Percentiles rank a stretch among this genome's conserved stretches.
Evolutionary conservation across 2,329 filamentous ascomycete genomes (phyloP).

Genomic region (Cladosporium sp.): DNA sequence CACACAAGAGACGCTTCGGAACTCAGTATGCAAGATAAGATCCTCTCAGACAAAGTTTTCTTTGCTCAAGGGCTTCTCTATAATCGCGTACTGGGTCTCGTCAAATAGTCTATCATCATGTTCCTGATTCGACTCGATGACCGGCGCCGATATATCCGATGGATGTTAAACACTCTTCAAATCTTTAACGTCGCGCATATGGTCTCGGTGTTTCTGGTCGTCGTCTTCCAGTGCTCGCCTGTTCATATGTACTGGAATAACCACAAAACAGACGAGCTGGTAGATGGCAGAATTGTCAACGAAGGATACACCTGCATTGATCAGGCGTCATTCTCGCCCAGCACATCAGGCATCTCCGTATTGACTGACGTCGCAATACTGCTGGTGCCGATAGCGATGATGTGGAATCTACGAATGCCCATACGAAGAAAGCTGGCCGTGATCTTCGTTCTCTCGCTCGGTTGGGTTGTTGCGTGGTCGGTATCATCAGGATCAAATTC

Average conservation of each 20-base stretch:
- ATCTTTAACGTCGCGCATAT: conserved; percentile 38
- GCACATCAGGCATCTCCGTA: conserved; percentile 38
- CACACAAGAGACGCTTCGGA: not conserved
- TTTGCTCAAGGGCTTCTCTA: conserved; percentile 35
- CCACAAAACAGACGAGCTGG: conserved; percentile 23
- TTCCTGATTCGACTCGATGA: conserved; percentile 42
- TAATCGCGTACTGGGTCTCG: conserved; percentile 39
- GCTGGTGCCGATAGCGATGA: conserved; percentile 43
- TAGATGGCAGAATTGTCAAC: conserved; percentile 30
- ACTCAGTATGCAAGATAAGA: conserved; percentile 1
- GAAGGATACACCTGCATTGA: conserved; percentile 36
- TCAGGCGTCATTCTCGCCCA: conserved; percentile 36
- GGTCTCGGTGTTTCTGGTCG: conserved; percentile 36
- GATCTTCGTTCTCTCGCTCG: conserved; percentile 37
- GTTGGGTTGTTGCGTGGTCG: conserved; percentile 30
- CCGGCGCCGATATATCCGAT: conserved; percentile 31
- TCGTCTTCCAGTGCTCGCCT: conserved; percentile 39
- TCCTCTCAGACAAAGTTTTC: not conserved
- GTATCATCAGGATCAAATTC: conserved; percentile 41
- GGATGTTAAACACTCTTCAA: conserved; percentile 35
- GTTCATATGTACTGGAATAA: conserved; percentile 23
- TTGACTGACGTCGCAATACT: conserved; percentile 44
- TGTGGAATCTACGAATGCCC: conserved; percentile 48
- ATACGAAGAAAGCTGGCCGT: conserved; percentile 39
- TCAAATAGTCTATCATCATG: conserved; percentile 40